These are phyloP conservation scores for Daedaleopsis nitida DNA, from an alignment of 768 basidiomycete species.

Conservation along the genomic window DNA sequence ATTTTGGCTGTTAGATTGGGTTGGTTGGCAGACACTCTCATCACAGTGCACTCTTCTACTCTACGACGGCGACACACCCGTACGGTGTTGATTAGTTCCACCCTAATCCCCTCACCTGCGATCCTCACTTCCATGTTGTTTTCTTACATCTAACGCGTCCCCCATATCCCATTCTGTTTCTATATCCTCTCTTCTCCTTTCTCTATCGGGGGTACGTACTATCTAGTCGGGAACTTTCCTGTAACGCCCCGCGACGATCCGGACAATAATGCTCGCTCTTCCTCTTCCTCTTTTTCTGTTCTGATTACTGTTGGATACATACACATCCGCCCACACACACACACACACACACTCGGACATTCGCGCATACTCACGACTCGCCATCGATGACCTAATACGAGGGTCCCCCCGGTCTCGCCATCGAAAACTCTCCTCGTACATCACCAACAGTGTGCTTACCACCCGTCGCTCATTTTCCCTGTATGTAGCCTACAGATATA, in stretches of 20 bases:
- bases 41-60: slow-evolving; percentile 8
- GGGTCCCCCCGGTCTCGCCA: too few relatives aligned
- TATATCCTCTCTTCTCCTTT: not conserved
- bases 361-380: not conserved
- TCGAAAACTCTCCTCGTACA: not conserved
- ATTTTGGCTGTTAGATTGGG: not conserved
- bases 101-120: slow-evolving; percentile 1
- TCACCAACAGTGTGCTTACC: slow-evolving; percentile 14
- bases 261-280: not conserved
- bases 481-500: too few relatives aligned
- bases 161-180: not conserved
- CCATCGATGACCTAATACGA: not conserved
- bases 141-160: not conserved
- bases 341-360: slow-evolving; percentile 4
- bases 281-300: not conserved
- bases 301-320: slow-evolving; percentile 10
- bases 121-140: not conserved
- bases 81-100: not conserved
- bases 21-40: slow-evolving; percentile 4
- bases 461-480: not conserved
- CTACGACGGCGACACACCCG: not conserved
- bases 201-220: not conserved
- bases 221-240: not conserved
- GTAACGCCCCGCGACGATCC: not conserved
- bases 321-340: too few relatives aligned